Conservation (phyloP, 805 yeast species). For the Saccharomycopsis javanensis region DNA sequence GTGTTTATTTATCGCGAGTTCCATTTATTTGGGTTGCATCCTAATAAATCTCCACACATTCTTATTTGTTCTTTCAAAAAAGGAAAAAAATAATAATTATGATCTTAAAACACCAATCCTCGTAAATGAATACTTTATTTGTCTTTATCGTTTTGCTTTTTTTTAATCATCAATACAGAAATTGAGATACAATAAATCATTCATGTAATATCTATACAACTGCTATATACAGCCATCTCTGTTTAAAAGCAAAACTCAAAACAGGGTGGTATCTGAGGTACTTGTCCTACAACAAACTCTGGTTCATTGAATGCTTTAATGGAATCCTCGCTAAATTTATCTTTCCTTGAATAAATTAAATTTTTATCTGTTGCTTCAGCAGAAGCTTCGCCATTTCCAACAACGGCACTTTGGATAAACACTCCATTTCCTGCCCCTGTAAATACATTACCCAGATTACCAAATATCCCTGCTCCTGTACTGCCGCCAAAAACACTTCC, state of each 20-base stretch:
- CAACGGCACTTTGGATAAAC: not conserved
- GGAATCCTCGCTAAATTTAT: not conserved
- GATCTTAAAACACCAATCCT: not conserved
- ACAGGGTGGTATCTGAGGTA: constrained; percentile 3
- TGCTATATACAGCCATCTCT: not conserved
- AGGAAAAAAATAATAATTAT: too few relatives aligned
- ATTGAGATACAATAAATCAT: too few relatives aligned
- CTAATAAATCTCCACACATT: too few relatives aligned
- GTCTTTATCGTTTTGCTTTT: too few relatives aligned
- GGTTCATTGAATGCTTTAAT: not conserved
- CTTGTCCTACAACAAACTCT: not conserved
- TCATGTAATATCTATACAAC: not conserved
- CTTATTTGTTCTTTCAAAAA: too few relatives aligned
- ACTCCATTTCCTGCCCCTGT: not conserved
- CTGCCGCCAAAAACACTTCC: not conserved
- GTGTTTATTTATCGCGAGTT: too few relatives aligned
- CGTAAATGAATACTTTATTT: not conserved
- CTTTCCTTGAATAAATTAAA: not conserved
- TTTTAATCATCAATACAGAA: too few relatives aligned
- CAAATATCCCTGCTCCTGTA: not conserved
- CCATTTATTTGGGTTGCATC: too few relatives aligned
- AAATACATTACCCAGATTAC: not conserved
- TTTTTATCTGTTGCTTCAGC: not conserved
- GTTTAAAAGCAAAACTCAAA: constrained; percentile 1
- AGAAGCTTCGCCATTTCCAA: not conserved